Evolutionary conservation across 2,329 filamentous ascomycete species (phyloP), one percentile per base, ranked within the genome.

Genomic region (Ramularia endophylla): DNA sequence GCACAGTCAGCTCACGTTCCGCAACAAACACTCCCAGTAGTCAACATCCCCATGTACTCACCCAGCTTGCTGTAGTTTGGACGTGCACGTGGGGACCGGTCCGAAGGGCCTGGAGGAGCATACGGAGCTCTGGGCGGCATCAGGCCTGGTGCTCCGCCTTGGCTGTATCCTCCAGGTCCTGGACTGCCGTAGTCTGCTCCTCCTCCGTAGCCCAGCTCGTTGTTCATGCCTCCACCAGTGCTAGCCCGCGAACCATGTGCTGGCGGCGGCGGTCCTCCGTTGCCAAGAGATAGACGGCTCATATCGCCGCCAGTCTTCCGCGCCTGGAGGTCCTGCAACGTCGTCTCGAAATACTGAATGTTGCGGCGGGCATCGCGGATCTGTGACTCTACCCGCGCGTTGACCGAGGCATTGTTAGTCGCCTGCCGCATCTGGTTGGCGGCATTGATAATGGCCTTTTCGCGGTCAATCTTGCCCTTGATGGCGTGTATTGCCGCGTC

Each of bases 21-120:
- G 22, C n/a, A n/a, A n/a, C n/a, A n/a, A n/a, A n/a, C n/a, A n/a
- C n/a, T n/a, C n/a, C n/a, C n/a, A n/a, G n/a, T n/a, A n/a, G 8
- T 13, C 15, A 16, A 18, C n/a, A 27, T 30, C 32, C 28, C 18
- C 30, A 20, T 33, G 18, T 40, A 65, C 80, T 52, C 72, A 95
- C 90, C 90, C 56, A 98, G 80, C 69, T 95, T 97, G 64, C 88
- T 95, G 66, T 88, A 98, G 67, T 95, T 95, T 32, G 87, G 85
- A 38, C 87, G 75, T 38, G 81, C 69, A 66, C 87, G 90, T 40
- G 87, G 83, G 27, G 82, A 72, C 38, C 75, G 70, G 38, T 79
- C 72, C 47, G 75, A 76, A 6, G 87, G 84, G 29, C 80, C 81
- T 19, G 82, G 78, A 44, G 85, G 80, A 29, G 83, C 79, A 64